Conservation (phyloP, 1,139 yeast genomes). For the Zygosaccharomyces pseudobailii region DNA sequence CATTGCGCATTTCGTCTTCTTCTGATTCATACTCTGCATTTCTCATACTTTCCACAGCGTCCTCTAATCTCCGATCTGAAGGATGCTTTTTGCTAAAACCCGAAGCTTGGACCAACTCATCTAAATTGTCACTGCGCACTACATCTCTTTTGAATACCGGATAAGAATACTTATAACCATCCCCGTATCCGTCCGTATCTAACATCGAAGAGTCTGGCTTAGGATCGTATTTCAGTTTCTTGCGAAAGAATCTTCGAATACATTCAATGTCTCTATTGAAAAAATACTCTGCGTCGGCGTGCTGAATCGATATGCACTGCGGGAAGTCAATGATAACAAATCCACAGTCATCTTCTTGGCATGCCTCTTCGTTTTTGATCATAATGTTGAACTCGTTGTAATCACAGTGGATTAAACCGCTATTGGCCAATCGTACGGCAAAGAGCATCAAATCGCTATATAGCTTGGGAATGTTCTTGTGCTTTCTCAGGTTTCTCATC, state of each 20-base stretch:
- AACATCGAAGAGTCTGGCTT: slow-evolving; percentile 58
- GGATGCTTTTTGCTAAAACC: slow-evolving; percentile 78
- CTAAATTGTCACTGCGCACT: slow-evolving; percentile 60
- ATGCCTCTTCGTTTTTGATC: slow-evolving; percentile 55
- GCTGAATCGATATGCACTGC: slow-evolving; percentile 92
- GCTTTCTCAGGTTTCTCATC: slow-evolving; percentile 75
- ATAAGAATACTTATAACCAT: slow-evolving; percentile 69
- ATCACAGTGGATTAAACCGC: slow-evolving; percentile 95
- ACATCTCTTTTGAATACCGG: slow-evolving; percentile 81
- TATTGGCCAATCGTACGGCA: slow-evolving; percentile 73
- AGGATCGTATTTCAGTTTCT: slow-evolving; percentile 72
- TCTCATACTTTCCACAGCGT: slow-evolving; percentile 66
- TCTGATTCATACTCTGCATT: slow-evolving; percentile 36
- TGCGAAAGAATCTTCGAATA: slow-evolving; percentile 72
- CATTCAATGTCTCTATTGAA: slow-evolving; percentile 93
- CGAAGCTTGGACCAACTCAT: slow-evolving; percentile 82
- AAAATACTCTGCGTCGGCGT: slow-evolving; percentile 78
- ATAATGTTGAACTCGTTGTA: slow-evolving; percentile 94
- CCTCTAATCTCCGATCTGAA: slow-evolving; percentile 63
- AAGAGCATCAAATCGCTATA: slow-evolving; percentile 85
- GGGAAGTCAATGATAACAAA: slow-evolving; percentile 96
- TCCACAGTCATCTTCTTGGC: slow-evolving; percentile 45
- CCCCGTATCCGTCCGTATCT: slow-evolving; percentile 75
- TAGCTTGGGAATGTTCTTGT: slow-evolving; percentile 60
- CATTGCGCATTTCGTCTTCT: slow-evolving; percentile 26